Conservation (phyloP, 2,329 filamentous ascomycete species). For the Teratosphaeria destructans region DNA sequence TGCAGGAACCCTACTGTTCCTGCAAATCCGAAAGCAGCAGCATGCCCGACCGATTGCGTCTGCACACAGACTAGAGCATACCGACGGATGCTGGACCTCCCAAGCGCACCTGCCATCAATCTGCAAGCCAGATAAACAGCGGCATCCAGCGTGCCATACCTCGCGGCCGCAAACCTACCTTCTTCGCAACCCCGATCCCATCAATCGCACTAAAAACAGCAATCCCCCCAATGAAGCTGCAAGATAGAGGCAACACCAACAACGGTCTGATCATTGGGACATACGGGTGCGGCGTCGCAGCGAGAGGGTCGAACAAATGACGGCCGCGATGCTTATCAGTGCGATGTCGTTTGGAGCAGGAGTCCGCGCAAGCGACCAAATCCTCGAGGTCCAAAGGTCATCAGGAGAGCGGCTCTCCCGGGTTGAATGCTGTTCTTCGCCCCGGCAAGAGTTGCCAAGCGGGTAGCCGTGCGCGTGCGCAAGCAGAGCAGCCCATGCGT, state of each 20-base stretch:
- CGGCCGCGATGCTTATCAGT: background rate
- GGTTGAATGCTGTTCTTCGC: too few species aligned
- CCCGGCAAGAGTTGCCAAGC: too few species aligned
- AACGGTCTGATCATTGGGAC: background rate
- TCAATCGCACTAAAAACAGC: too few species aligned
- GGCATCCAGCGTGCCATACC: background rate
- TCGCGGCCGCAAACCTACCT: background rate
- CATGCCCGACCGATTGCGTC: background rate
- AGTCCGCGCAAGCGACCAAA: background rate
- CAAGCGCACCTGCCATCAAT: too few species aligned
- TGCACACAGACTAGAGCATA: background rate
- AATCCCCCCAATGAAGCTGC: background rate
- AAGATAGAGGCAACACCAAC: background rate
- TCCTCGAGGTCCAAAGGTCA: too few species aligned
- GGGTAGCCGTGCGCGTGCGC: too few species aligned
- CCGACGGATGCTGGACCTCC: background rate
- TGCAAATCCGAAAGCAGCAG: background rate
- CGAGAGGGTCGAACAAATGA: background rate
- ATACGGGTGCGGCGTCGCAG: background rate
- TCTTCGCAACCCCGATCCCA: too few species aligned
- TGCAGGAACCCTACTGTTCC: background rate
- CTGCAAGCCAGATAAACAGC: too few species aligned
- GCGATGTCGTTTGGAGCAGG: background rate
- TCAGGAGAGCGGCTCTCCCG: too few species aligned
- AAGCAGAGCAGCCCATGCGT: too few species aligned